Base-by-base conservation (phyloP, 1,284 basidiomycete species). In the Ustilago loliicola region DNA sequence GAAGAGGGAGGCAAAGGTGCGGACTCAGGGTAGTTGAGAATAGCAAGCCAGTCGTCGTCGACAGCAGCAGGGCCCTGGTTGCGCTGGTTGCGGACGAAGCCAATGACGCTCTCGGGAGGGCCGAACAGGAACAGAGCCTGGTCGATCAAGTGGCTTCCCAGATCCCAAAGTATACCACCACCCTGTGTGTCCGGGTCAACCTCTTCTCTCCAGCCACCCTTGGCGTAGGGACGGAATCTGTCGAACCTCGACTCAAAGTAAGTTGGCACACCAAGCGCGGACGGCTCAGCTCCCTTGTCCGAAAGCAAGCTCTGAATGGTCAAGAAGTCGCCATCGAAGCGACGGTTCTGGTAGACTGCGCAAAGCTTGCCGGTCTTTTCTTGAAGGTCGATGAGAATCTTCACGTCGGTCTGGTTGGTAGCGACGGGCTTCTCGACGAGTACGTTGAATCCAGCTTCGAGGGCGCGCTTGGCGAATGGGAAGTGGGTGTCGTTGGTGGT, bases 371-470 rank as follows among this genome's bases (percentile, higher is more conserved):
- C 83, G 3, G 70, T 67, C 40, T 72, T 54, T 1, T 66, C 53
- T 17, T 82, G 79, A 11, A 82, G 67, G 21, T 79, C 63, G 36
- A 69, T 70, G 25, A 86, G 75, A 27, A 72, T 61, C 30, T 72
- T 60, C 1, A 82, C 83, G 32, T 85, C 78, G 4, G 38, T 4
- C 10, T 70, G 53, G 56, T 70, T 65, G 30, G 80, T 73, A 0
- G 83, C 79, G 25, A 83, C 73, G 23, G 85, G 85, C 67, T 86
- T 86, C 54, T 86, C 85, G 42, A 85, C 80, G 11, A 86, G 69
- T 10, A 86, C 85, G 59, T 86, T 84, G 67, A 80, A 79, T 19
- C 81, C 81, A 2, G 75, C 47, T 47, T 82, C 66, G 40, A 86
- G 77, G 3, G 83, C 79, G 10, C 74, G 66, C 61, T 82, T 80